Percentiles rank a stretch among this genome's conserved stretches.
Evolutionary conservation across 805 yeast species (phyloP).

Genomic region (Huiozyma naganishii): DNA sequence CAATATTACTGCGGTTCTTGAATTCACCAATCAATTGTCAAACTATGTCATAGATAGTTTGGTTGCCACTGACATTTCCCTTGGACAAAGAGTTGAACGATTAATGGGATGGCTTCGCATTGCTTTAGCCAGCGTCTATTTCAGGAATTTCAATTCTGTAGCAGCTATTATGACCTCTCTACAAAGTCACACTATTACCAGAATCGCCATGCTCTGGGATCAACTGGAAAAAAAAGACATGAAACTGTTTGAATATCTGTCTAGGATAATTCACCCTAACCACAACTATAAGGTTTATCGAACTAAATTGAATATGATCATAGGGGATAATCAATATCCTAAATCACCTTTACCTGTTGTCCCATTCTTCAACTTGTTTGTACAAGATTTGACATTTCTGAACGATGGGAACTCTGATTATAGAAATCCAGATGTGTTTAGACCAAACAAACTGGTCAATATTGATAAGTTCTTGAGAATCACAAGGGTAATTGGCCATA

Average conservation of each 20-base stretch:
- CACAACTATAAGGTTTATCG: constrained; percentile 65
- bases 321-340: constrained; percentile 28
- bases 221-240: constrained; percentile 47
- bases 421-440: constrained; percentile 45
- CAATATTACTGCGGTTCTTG: constrained; percentile 47
- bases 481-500: constrained; percentile 52
- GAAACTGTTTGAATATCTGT: constrained; percentile 51
- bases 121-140: constrained; percentile 59
- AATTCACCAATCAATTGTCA: constrained; percentile 62
- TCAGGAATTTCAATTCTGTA: constrained; percentile 66
- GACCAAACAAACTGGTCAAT: constrained; percentile 44
- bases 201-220: constrained; percentile 51
- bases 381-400: constrained; percentile 74
- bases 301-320: constrained; percentile 45
- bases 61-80: constrained; percentile 38
- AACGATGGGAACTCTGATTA: constrained; percentile 69
- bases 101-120: constrained; percentile 64
- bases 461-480: constrained; percentile 64
- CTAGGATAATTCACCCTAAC: constrained; percentile 62
- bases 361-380: constrained; percentile 63
- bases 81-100: constrained; percentile 42
- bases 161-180: constrained; percentile 71
- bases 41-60: constrained; percentile 64
- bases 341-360: constrained; percentile 46
- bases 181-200: constrained; percentile 59